A percentile compares a stretch with the other conserved stretches of the same genome.
phyloP scores from a whole-genome alignment of 2,329 filamentous ascomycete genomes.

The Exutisphaerella laricina region DNA sequence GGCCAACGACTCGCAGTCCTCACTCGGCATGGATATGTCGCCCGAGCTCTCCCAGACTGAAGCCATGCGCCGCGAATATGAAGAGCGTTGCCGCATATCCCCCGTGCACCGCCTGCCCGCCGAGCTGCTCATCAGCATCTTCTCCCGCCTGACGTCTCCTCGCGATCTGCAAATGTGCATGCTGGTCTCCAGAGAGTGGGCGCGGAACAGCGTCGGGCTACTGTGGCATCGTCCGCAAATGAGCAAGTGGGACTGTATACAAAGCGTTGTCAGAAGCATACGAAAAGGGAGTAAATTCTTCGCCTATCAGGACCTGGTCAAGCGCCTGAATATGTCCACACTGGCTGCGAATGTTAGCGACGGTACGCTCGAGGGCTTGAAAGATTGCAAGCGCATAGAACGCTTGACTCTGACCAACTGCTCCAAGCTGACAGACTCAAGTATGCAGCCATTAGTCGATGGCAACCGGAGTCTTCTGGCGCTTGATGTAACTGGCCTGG shows the following conservation, averaged over 20 bases:
- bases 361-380: slow-evolving; percentile 76
- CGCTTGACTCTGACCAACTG: slow-evolving; percentile 90
- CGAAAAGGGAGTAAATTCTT: slow-evolving; percentile 71
- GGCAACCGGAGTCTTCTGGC: slow-evolving; percentile 78
- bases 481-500: slow-evolving; percentile 79
- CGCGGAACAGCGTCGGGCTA: slow-evolving; percentile 82
- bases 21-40: slow-evolving; percentile 66
- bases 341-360: slow-evolving; percentile 75
- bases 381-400: slow-evolving; percentile 83
- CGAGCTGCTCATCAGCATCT: slow-evolving; percentile 90
- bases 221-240: slow-evolving; percentile 93
- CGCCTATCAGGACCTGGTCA: slow-evolving; percentile 82
- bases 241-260: slow-evolving; percentile 76
- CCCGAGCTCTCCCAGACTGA: slow-evolving; percentile 58
- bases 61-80: slow-evolving; percentile 49
- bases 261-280: slow-evolving; percentile 74
- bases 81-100: slow-evolving; percentile 63
- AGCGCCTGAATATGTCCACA: slow-evolving; percentile 81
- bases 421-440: slow-evolving; percentile 73
- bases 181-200: slow-evolving; percentile 92
- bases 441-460: slow-evolving; percentile 71
- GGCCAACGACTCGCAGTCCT: slow-evolving; percentile 86
- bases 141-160: slow-evolving; percentile 69
- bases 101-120: slow-evolving; percentile 82
- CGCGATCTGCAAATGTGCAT: slow-evolving; percentile 80